phyloP scores from a whole-genome alignment of 306 rosid species.

The Vigna trinervia region DNA sequence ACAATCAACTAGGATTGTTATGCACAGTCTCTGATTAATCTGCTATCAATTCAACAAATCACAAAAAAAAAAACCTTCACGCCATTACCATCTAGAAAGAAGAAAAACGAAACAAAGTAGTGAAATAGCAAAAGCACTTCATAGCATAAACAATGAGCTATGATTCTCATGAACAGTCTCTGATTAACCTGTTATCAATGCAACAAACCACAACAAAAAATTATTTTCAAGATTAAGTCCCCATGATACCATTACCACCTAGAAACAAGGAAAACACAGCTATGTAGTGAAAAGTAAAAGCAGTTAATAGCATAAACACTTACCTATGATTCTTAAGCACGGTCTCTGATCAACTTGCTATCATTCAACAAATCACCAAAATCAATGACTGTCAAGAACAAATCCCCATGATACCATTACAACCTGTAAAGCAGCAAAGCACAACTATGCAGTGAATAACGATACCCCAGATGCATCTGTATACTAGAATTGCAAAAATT shows the following conservation, averaged over 20 bases:
- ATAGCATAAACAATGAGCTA: conserved; percentile 40
- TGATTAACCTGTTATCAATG: background rate
- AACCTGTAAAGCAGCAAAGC: background rate
- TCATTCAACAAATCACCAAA: background rate
- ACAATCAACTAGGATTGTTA: conserved; percentile 12
- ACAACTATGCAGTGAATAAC: background rate
- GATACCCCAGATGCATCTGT: background rate
- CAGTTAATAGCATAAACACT: conserved; percentile 52
- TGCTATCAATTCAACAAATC: conserved; percentile 41
- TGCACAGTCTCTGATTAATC: conserved; percentile 42
- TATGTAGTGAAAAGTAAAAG: conserved; percentile 40
- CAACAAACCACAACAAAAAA: background rate
- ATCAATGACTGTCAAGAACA: conserved; percentile 9
- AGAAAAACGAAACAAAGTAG: background rate
- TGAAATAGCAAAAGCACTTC: conserved; percentile 52
- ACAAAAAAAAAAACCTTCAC: background rate
- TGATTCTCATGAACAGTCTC: background rate
- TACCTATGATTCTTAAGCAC: background rate
- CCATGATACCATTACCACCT: background rate
- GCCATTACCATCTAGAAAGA: conserved; percentile 3
- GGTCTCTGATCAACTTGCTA: background rate
- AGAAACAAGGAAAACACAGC: background rate
- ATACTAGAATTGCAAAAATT: background rate
- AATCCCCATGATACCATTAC: background rate
- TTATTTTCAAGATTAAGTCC: conserved; percentile 16